Base-by-base conservation (phyloP, 345 rosid genomes). In the Populus davidiana region DNA sequence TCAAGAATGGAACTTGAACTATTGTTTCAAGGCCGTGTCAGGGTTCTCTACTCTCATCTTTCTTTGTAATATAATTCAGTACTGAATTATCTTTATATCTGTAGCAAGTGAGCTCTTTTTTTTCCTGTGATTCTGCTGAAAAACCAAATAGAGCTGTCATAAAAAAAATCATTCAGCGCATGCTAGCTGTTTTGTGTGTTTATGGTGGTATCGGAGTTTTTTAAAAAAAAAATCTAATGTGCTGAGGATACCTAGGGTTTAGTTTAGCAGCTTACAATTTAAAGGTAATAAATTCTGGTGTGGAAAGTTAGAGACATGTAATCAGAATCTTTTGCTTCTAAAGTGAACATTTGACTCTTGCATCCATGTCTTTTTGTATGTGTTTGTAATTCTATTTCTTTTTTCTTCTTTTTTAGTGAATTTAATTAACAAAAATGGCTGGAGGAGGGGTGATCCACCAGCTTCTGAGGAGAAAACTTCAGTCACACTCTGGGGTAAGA, bases 361-460 rank as follows among this genome's bases (percentile, higher is more conserved):
- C 31, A 18, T 50, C 9, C n/a, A 13, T 29, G 8, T 62, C 8
- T 62, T 4, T 12, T 10, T 54, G 39, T 8, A 18, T 17, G 8
- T 5, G 6, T 36, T 27, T 62, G 21, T 67, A 8, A 78, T 70
- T 67, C 72, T 31, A 35, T 23, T 25, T 76, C 8, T 68, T 49
- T 52, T 68, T 47, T 44, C 36, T 21, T 21, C 29, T 74, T 78
- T 3, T 77, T n/a, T 79, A 80, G 82, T 75, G 81, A 79, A 39
- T 69, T 73, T 75, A 74, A 78, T 69, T 80, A n/a, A 31, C 80
- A 77, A 71, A 86, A 85, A 95, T 95, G 99, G 94, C 87, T 89
- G 98, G 98, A 85, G 81, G 84, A 78, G 97, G 96, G 78, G 75
- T 93, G 66, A 91, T 95, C 88, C 94, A 85, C 85, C 99, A 89